Percentiles rank a stretch among this genome's conserved stretches.
These are phyloP conservation scores for Trametes sanguinea DNA, from an alignment of 768 basidiomycete genomes.

Conservation along the genomic window DNA sequence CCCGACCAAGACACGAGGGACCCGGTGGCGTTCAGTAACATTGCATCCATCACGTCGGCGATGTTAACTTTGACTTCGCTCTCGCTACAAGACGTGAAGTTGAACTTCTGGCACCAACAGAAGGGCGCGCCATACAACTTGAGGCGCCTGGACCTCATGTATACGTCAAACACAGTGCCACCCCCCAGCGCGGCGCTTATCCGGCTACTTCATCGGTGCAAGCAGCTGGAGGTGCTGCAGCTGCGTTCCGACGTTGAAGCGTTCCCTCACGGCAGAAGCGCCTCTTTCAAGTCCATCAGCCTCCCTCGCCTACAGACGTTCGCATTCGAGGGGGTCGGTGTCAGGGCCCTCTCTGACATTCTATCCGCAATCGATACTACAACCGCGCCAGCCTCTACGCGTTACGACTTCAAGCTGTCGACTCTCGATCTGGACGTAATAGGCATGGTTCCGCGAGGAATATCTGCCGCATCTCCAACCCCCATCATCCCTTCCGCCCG, in stretches of 20 bases:
- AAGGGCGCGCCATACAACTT: background rate
- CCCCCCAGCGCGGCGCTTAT: background rate
- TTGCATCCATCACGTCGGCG: background rate
- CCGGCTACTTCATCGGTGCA: background rate
- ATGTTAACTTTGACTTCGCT: background rate
- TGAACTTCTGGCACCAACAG: background rate
- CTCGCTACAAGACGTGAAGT: background rate
- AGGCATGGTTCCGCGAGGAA: too few relatives aligned
- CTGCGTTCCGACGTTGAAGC: background rate
- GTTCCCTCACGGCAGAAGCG: background rate
- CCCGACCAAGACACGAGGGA: background rate
- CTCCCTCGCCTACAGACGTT: background rate
- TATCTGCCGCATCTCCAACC: too few relatives aligned
- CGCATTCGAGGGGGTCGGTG: background rate
- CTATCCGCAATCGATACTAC: background rate
- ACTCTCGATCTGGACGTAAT: too few relatives aligned
- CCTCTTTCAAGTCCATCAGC: background rate
- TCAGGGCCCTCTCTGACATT: background rate
- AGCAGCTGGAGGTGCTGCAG: background rate
- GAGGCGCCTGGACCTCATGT: background rate
- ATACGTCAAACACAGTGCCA: background rate
- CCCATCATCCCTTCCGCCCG: too few relatives aligned
- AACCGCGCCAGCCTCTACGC: background rate
- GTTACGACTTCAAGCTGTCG: too few relatives aligned
- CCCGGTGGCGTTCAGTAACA: background rate